Percentiles rank a stretch among this genome's conserved stretches.
Evolutionary conservation across 495 filamentous ascomycete genomes (phyloP).

Genomic region (Penicillium alfredii): DNA sequence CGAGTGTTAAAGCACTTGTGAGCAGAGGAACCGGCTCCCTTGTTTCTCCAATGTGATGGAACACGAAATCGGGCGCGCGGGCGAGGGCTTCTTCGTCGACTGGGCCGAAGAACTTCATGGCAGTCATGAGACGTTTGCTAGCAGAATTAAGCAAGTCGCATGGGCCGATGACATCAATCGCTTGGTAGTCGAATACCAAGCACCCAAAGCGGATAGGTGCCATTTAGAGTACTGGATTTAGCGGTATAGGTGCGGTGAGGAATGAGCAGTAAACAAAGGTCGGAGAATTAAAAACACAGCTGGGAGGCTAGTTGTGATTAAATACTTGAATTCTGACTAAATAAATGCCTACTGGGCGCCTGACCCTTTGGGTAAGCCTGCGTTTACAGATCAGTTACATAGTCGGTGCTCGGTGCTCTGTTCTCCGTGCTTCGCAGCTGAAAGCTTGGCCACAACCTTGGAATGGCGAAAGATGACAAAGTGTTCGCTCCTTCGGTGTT

Average conservation of each 20-base stretch:
- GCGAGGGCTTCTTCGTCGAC: slow-evolving; percentile 5
- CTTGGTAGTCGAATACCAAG: slow-evolving; percentile 24
- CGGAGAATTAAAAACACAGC: too few relatives aligned
- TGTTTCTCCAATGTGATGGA: slow-evolving; percentile 31
- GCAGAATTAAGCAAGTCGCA: slow-evolving; percentile 26
- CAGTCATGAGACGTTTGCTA: slow-evolving; percentile 7
- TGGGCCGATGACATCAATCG: slow-evolving; percentile 28
- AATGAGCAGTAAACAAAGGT: background rate
- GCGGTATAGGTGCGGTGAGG: background rate
- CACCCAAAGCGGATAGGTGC: slow-evolving; percentile 22
- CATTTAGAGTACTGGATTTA: too few relatives aligned
- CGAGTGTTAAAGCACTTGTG: slow-evolving; percentile 14
- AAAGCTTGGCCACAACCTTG: too few relatives aligned
- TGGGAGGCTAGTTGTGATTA: too few relatives aligned
- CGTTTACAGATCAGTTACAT: too few relatives aligned
- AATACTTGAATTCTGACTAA: too few relatives aligned
- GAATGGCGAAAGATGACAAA: too few relatives aligned
- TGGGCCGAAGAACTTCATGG: slow-evolving; percentile 10
- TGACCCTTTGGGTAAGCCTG: too few relatives aligned
- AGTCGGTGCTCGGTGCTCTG: too few relatives aligned
- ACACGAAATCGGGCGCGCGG: slow-evolving; percentile 21
- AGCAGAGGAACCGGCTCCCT: slow-evolving; percentile 20
- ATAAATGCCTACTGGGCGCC: too few relatives aligned
- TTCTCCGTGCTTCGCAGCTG: too few relatives aligned
- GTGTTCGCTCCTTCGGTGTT: too few relatives aligned